Evolutionary conservation across 2,329 filamentous ascomycete genomes (phyloP).

Genomic region (Apiospora arundinis): DNA sequence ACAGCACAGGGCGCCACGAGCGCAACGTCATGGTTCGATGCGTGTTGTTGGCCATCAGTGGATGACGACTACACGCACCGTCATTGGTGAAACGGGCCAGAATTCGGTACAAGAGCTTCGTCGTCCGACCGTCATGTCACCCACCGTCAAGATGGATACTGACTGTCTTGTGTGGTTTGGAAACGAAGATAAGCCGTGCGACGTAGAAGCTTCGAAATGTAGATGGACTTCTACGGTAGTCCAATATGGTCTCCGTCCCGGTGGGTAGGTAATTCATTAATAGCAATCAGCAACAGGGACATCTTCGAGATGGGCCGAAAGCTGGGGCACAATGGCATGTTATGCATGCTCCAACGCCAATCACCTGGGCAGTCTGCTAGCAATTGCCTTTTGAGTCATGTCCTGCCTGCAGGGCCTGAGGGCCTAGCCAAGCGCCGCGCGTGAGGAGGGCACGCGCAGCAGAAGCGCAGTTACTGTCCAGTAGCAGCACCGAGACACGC

Average conservation of each 20-base stretch:
- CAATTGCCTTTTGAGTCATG: background rate
- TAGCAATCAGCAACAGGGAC: background rate
- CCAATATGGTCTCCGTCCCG: background rate
- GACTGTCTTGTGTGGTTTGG: too few relatives aligned
- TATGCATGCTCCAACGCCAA: slow-evolving; percentile 1
- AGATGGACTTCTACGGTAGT: background rate
- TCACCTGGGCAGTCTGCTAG: background rate
- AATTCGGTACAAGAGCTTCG: background rate
- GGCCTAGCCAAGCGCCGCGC: background rate
- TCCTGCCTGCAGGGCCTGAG: background rate
- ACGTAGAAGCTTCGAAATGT: background rate
- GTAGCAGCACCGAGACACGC: slow-evolving; percentile 5
- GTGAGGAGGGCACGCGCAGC: background rate
- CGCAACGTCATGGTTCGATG: slow-evolving; percentile 10
- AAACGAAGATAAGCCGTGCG: background rate
- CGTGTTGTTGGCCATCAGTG: background rate
- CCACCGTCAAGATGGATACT: background rate
- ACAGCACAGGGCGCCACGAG: background rate
- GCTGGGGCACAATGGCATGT: slow-evolving; percentile 6
- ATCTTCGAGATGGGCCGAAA: background rate
- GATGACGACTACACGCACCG: background rate
- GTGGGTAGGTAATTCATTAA: background rate
- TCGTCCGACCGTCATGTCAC: background rate
- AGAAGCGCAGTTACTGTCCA: background rate
- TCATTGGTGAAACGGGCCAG: background rate